Evolutionary conservation across 2,329 filamentous ascomycete species (phyloP).

Genomic region (Decorospora gaudefroyi): DNA sequence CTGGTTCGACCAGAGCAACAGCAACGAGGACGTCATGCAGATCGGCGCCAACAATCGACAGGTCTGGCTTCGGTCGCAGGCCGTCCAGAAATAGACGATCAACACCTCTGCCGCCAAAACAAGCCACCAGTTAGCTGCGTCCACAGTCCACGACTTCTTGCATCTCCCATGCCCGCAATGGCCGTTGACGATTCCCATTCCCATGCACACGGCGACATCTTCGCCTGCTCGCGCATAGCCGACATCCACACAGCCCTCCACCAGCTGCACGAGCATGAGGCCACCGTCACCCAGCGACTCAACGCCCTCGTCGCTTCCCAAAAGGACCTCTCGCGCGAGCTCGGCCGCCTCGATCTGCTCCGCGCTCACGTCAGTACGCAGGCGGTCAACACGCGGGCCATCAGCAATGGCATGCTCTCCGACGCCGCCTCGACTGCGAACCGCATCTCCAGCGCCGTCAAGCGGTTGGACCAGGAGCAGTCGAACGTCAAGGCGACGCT

Average conservation of each 20-base stretch:
- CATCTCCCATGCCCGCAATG: conserved; percentile 28
- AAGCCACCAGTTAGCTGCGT: conserved; percentile 1
- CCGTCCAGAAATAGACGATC: conserved; percentile 10
- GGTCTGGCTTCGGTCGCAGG: neutral
- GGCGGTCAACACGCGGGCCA: conserved; percentile 76
- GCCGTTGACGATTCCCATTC: conserved; percentile 18
- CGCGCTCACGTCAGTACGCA: conserved; percentile 88
- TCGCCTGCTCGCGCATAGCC: conserved; percentile 72
- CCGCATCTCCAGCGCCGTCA: conserved; percentile 83
- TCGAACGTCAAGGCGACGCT: conserved; percentile 87
- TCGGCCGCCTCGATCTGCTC: conserved; percentile 84
- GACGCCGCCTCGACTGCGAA: conserved; percentile 83
- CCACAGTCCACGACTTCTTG: neutral
- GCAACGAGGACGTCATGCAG: no score
- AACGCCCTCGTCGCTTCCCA: conserved; percentile 80
- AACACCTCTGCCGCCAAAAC: no score
- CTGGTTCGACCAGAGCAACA: no score
- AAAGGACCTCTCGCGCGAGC: conserved; percentile 81
- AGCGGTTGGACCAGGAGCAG: conserved; percentile 87
- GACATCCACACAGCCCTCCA: conserved; percentile 80
- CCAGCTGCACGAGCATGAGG: conserved; percentile 75
- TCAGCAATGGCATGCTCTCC: conserved; percentile 90
- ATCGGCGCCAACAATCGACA: neutral
- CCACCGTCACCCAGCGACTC: conserved; percentile 72
- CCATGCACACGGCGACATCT: no score